Base-by-base conservation (phyloP, 371 early-diverging fungal species). In the Rhizopus sp. region DNA sequence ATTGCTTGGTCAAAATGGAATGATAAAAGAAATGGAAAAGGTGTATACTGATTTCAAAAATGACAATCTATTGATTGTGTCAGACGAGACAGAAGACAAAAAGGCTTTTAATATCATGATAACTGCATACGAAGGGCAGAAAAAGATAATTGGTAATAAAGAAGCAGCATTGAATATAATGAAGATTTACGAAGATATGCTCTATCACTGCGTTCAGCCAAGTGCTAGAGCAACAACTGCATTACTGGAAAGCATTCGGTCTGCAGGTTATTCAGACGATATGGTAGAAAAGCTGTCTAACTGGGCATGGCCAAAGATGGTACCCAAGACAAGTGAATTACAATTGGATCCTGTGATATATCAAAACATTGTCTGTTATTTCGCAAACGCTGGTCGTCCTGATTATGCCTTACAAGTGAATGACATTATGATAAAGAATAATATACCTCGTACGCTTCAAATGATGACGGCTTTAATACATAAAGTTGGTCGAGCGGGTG, bases 391-490 rank as follows among this genome's bases (percentile, higher is more conserved):
- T 5, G 76, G 79, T 13, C 59, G 68, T 31, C 62, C 74, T 23
- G 69, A 76, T 16, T 72, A 68, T 55, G 74, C 70, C 0, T 52
- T 79, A 3, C 66, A 72, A 32, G 59, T 79, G 32, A 68, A 74
- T 23, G 79, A 79, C 42, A 60, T 66, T 32, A 79, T 79, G 72
- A 53, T 48, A 17, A 64, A 69, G 30, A 59, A 60, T 33, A 60
- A 66, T 0, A 71, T 78, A 31, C 50, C 60, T 7, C 67, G 70
- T 1, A 68, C 65, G 37, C 49, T 63, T 9, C 70, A 59, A 4
- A 57, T 63, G 53, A 68, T 72, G 59, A 76, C 74, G 7, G 72
- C 76, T 1, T 57, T 79, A n/a, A 68, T 79, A 13, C 79, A 79
- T 59, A 75, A 79, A 63, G 70, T 76, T 1, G 79, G 79, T 9